Evolutionary conservation across 164 flowering plant species (phyloP).

Genomic region (Houttuynia cordata): DNA sequence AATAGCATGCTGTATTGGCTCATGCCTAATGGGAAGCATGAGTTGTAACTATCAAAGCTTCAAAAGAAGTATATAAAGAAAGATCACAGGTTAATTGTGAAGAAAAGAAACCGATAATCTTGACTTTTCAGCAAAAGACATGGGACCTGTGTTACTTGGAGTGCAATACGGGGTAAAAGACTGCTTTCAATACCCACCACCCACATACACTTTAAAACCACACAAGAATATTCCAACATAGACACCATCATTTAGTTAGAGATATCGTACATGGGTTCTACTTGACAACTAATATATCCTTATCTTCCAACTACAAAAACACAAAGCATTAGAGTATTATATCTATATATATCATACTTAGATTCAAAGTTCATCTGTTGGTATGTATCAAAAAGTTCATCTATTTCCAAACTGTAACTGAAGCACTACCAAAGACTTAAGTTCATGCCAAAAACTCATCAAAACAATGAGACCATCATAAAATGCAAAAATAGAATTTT

Average conservation of each 20-base stretch:
- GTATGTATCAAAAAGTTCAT: no score
- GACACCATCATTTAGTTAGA: not conserved
- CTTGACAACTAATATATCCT: not conserved
- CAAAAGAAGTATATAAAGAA: not conserved
- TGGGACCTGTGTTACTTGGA: constrained; percentile 33
- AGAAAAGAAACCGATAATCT: constrained; percentile 39
- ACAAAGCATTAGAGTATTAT: not conserved
- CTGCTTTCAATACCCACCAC: constrained; percentile 23
- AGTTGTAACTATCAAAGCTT: not conserved
- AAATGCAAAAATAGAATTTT: no score
- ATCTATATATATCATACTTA: no score
- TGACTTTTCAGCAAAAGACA: constrained; percentile 37
- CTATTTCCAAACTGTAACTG: no score
- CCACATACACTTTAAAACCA: not conserved
- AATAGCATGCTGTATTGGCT: no score
- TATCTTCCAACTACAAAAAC: not conserved
- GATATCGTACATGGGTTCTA: not conserved
- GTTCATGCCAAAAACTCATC: no score
- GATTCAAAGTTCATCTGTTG: not conserved
- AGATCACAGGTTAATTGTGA: not conserved
- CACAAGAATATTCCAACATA: constrained; percentile 1
- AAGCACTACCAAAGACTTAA: no score
- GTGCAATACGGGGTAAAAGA: constrained; percentile 27
- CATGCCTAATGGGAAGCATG: not conserved
- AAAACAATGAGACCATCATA: no score